Evolutionary conservation across 2,329 filamentous ascomycete species (phyloP).

Genomic region (Westerdykella aurantiaca): DNA sequence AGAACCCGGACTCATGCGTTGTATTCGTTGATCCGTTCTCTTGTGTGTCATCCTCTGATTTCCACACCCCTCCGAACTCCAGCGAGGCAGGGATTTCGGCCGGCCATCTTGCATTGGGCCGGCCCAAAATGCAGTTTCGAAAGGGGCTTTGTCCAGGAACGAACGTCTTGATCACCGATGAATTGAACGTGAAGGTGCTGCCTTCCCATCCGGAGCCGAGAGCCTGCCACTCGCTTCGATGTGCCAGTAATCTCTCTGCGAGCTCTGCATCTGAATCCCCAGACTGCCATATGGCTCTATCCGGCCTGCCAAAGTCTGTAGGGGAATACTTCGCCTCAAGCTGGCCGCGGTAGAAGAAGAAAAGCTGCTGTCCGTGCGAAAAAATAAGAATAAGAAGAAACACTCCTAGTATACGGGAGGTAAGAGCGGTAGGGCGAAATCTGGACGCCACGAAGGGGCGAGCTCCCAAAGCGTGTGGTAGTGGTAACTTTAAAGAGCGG

Average conservation of each 20-base stretch:
- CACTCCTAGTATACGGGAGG: constrained; percentile 7
- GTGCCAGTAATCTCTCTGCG: constrained; percentile 15
- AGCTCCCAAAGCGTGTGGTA: neutral
- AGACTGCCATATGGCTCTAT: neutral
- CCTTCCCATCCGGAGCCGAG: constrained; percentile 24
- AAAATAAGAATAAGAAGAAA: constrained; percentile 12
- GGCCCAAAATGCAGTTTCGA: constrained; percentile 18
- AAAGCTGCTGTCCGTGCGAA: constrained; percentile 16
- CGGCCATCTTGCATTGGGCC: constrained; percentile 14
- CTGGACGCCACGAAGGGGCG: neutral
- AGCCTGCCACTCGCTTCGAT: constrained; percentile 13
- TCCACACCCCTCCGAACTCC: constrained; percentile 10
- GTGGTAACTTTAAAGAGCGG: constrained; percentile 2
- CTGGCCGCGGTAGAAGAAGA: constrained; percentile 12
- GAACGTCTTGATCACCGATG: constrained; percentile 25
- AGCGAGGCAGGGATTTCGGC: constrained; percentile 25
- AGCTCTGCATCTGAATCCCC: constrained; percentile 7
- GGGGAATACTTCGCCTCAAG: constrained; percentile 18
- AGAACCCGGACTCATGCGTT: constrained; percentile 5
- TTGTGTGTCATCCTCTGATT: neutral
- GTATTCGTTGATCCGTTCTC: neutral
- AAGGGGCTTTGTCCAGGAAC: constrained; percentile 19
- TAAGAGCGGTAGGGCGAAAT: constrained; percentile 1
- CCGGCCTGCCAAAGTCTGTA: constrained; percentile 11
- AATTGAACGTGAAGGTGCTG: constrained; percentile 15